A percentile compares a stretch with the other conserved stretches of the same genome.
phyloP scores from a whole-genome alignment of 257 asterid genomes.

The Penstemon davidsonii region DNA sequence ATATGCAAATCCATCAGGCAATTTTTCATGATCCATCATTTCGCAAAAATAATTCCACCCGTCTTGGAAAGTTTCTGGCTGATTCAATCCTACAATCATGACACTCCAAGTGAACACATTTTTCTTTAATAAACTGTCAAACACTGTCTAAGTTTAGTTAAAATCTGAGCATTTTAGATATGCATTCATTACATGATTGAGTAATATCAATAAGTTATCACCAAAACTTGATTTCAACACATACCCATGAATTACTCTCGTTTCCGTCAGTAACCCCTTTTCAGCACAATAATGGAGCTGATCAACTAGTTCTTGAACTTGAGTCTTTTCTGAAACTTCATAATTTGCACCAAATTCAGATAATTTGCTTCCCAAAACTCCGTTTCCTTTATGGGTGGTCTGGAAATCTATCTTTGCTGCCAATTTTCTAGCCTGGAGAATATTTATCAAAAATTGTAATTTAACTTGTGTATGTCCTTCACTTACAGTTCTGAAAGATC shows the following conservation, averaged over 20 bases:
- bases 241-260: constrained; percentile 44
- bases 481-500: constrained; percentile 12
- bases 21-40: constrained; percentile 43
- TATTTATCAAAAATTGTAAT: constrained; percentile 6
- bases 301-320: constrained; percentile 44
- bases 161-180: constrained; percentile 55
- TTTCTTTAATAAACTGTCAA: constrained; percentile 37
- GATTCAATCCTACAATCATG: constrained; percentile 48
- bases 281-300: constrained; percentile 44
- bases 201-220: constrained; percentile 42
- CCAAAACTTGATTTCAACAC: constrained; percentile 35
- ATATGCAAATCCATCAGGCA: constrained; percentile 48
- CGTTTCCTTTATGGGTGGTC: constrained; percentile 22
- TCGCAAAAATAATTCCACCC: constrained; percentile 37
- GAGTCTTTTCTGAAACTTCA: constrained; percentile 31
- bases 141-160: constrained; percentile 38
- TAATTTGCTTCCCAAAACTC: constrained; percentile 18
- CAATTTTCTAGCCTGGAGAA: constrained; percentile 26
- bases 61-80: constrained; percentile 32
- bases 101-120: constrained; percentile 58
- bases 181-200: constrained; percentile 53
- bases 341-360: constrained; percentile 24
- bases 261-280: constrained; percentile 33
- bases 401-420: constrained; percentile 24
- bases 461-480: constrained; percentile 4